Evolutionary conservation across 1,284 basidiomycete genomes (phyloP).

Genomic region (Rhodotorula glutinis): DNA sequence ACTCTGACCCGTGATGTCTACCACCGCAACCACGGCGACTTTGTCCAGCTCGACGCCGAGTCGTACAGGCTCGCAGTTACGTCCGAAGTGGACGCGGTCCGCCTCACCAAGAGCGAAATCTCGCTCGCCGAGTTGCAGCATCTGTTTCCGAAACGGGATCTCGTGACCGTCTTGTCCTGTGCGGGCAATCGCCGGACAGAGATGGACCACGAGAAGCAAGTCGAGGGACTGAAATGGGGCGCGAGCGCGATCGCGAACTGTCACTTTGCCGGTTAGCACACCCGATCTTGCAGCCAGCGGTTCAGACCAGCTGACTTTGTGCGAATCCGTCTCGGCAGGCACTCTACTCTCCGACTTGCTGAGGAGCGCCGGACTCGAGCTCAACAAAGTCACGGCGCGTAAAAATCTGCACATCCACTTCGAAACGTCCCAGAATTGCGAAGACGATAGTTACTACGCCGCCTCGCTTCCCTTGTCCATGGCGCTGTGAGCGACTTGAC

Average conservation of each 20-base stretch:
- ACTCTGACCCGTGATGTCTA: constrained; percentile 19
- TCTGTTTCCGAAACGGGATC: background rate
- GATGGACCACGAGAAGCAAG: constrained; percentile 34
- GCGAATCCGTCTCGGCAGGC: constrained; percentile 1
- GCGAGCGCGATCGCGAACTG: constrained; percentile 25
- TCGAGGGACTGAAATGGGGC: constrained; percentile 39
- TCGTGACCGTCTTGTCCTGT: constrained; percentile 20
- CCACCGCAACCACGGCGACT: constrained; percentile 37
- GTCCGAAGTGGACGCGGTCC: constrained; percentile 10
- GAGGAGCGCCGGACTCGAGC: constrained; percentile 6
- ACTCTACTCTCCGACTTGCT: constrained; percentile 16
- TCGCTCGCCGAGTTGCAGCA: constrained; percentile 12
- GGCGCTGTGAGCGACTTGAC: constrained; percentile 25
- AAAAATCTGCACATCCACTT: constrained; percentile 38
- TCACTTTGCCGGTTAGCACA: constrained; percentile 11
- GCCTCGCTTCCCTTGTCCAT: constrained; percentile 36
- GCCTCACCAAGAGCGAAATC: background rate
- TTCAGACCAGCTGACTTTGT: too few relatives aligned
- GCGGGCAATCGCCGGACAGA: constrained; percentile 40
- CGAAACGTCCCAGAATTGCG: constrained; percentile 29
- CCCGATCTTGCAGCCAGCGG: too few relatives aligned
- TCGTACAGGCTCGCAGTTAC: constrained; percentile 13
- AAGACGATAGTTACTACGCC: constrained; percentile 33
- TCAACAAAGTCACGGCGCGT: background rate
- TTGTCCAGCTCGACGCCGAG: background rate